A percentile compares a stretch with the other conserved stretches of the same genome.
phyloP scores from a whole-genome alignment of 179 eudicot species.

The Pouteria campechiana region DNA sequence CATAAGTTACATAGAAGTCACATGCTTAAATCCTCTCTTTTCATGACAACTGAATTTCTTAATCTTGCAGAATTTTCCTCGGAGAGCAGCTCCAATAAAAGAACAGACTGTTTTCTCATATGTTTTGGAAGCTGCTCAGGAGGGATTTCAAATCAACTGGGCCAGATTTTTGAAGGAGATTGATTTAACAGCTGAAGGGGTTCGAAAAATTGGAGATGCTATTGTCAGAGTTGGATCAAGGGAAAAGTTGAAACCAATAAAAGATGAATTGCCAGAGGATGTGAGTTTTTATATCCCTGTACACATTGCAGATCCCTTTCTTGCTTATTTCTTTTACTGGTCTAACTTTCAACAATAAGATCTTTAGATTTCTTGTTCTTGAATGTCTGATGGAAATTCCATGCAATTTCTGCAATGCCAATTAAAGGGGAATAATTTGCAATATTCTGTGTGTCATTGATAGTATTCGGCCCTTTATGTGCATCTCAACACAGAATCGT shows the following conservation, averaged over 20 bases:
- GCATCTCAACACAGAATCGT: no score
- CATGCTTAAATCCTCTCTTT: no score
- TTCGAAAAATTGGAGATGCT: constrained; percentile 24
- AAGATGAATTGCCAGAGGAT: constrained; percentile 77
- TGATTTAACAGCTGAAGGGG: constrained; percentile 39
- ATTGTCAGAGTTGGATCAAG: constrained; percentile 59
- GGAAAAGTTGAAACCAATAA: constrained; percentile 71
- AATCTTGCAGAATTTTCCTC: constrained; percentile 46
- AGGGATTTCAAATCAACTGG: constrained; percentile 64
- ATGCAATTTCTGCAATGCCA: no score
- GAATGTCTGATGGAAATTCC: no score
- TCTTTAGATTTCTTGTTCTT: neutral
- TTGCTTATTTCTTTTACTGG: constrained; percentile 1
- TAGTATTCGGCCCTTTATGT: no score
- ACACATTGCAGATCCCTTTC: neutral
- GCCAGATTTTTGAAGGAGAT: constrained; percentile 49
- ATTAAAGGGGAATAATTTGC: no score
- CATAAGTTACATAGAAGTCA: no score
- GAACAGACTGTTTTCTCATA: constrained; percentile 57
- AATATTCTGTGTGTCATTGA: no score
- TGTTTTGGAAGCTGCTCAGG: constrained; percentile 64
- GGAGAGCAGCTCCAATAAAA: constrained; percentile 76
- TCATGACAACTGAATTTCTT: no score
- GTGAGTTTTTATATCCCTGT: constrained; percentile 18
- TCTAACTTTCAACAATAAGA: no score